Evolutionary conservation across 1,139 yeast genomes (phyloP).

Genomic region (Maudiozyma humilis): DNA sequence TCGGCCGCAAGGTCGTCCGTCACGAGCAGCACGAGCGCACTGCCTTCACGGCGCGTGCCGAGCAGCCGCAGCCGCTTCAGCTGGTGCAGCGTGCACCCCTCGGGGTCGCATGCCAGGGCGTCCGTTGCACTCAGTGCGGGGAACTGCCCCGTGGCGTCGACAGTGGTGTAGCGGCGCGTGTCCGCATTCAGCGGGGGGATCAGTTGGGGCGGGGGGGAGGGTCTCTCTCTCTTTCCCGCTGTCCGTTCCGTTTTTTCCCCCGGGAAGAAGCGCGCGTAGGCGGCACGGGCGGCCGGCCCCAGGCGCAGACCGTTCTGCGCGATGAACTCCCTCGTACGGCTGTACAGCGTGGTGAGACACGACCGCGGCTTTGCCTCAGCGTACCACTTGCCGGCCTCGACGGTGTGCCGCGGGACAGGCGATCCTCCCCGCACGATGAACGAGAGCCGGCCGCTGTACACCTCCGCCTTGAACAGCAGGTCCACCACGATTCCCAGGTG

Average conservation of each 20-base stretch:
- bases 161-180: neutral
- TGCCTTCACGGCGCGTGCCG: neutral
- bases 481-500: slow-evolving; percentile 22
- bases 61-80: neutral
- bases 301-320: neutral
- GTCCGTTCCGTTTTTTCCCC: neutral
- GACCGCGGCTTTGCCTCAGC: neutral
- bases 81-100: neutral
- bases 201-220: neutral
- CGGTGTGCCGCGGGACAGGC: slow-evolving; percentile 8
- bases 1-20: slow-evolving; percentile 11
- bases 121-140: neutral
- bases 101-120: neutral
- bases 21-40: neutral
- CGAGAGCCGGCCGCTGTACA: slow-evolving; percentile 19
- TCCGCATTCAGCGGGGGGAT: neutral
- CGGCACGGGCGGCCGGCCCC: neutral
- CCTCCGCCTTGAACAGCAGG: slow-evolving; percentile 17
- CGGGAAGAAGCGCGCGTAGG: neutral
- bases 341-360: neutral
- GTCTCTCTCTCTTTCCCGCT: neutral
- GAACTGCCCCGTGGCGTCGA: neutral
- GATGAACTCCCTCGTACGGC: neutral
- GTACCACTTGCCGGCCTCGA: neutral
- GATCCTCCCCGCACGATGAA: slow-evolving; percentile 20